phyloP scores from a whole-genome alignment of 768 basidiomycete species.

The Trametes sanguinea region DNA sequence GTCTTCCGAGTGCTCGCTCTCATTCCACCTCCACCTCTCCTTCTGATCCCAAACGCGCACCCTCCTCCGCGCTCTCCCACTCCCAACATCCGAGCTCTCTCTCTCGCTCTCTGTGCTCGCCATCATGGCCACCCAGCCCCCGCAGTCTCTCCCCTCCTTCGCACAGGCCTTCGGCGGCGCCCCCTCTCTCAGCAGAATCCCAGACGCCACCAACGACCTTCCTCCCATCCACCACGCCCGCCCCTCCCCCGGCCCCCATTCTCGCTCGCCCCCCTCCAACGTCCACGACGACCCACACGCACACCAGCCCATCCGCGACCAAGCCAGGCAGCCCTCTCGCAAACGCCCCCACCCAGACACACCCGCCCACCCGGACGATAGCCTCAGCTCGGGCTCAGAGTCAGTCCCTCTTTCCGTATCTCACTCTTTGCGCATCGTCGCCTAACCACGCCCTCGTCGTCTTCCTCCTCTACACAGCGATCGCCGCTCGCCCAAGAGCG shows the following conservation, averaged over 20 bases:
- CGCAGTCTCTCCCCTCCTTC: constrained; percentile 77
- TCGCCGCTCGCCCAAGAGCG: constrained; percentile 46
- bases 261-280: constrained; percentile 37
- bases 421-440: constrained; percentile 6
- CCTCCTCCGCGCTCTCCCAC: too few species aligned
- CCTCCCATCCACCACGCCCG: constrained; percentile 51
- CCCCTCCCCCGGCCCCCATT: constrained; percentile 33
- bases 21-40: too few species aligned
- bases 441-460: constrained; percentile 15
- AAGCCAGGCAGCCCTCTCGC: constrained; percentile 25
- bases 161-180: constrained; percentile 66
- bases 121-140: constrained; percentile 51
- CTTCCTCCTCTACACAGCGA: constrained; percentile 26
- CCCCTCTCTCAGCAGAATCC: constrained; percentile 53
- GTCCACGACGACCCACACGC: constrained; percentile 22
- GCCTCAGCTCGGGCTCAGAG: constrained; percentile 43
- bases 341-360: constrained; percentile 32
- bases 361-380: constrained; percentile 35
- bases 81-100: not conserved
- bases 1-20: not conserved
- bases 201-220: constrained; percentile 53
- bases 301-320: constrained; percentile 21
- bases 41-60: too few species aligned
- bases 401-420: constrained; percentile 37
- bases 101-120: constrained; percentile 22